Percentiles rank a stretch among this genome's conserved stretches.
phyloP scores from a whole-genome alignment of 2,329 filamentous ascomycete species.

The Xylariales sp. region DNA sequence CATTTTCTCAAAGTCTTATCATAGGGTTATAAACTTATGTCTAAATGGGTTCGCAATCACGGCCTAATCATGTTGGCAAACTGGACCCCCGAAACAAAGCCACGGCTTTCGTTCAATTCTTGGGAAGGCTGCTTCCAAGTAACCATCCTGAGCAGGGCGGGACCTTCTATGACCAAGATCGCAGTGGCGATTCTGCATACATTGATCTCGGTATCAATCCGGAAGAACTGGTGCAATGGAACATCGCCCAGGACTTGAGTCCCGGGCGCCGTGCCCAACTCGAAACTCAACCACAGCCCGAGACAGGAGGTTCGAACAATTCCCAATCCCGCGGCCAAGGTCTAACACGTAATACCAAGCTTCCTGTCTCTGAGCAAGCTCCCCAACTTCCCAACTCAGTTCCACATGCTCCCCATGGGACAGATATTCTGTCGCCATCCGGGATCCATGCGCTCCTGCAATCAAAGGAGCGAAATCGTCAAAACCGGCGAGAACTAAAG shows the following conservation, averaged over 20 bases:
- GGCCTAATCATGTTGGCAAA: too few species aligned
- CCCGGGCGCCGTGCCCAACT: constrained; percentile 2
- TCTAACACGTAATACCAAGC: neutral
- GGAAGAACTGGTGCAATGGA: constrained; percentile 22
- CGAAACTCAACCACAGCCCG: constrained; percentile 1
- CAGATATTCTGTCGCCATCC: constrained; percentile 10
- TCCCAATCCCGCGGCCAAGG: neutral
- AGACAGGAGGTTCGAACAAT: neutral
- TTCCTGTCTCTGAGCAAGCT: neutral
- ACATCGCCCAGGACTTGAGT: constrained; percentile 17
- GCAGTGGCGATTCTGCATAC: constrained; percentile 17
- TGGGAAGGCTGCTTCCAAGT: constrained; percentile 43
- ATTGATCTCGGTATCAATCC: constrained; percentile 15
- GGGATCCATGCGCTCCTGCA: constrained; percentile 15
- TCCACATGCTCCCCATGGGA: constrained; percentile 6
- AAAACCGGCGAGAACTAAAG: constrained; percentile 40
- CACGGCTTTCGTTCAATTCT: constrained; percentile 32
- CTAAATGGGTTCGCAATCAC: too few species aligned
- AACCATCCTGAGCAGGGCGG: constrained; percentile 46
- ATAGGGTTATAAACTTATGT: too few species aligned
- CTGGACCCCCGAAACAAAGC: constrained; percentile 15
- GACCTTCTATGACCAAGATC: constrained; percentile 29
- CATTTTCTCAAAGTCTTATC: too few species aligned
- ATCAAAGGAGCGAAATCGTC: constrained; percentile 27
- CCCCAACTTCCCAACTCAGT: neutral